phyloP scores from a whole-genome alignment of 495 filamentous ascomycete genomes.

The Xylaria bambusicola region DNA sequence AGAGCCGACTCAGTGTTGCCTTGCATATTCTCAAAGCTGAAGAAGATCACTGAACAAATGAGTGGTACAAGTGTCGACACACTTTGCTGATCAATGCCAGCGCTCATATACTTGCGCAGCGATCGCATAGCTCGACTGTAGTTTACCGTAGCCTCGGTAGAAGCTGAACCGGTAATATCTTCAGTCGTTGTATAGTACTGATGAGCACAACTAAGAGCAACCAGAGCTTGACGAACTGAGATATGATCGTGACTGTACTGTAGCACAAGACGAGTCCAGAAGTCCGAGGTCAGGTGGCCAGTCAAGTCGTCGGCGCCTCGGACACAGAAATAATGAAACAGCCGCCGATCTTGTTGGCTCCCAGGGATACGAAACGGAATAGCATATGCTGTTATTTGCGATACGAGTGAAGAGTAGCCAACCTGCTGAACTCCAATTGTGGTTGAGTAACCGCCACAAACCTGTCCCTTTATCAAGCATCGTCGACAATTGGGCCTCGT shows the following conservation, averaged over 20 bases:
- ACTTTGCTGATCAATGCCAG: slow-evolving; percentile 3
- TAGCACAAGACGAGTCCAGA: slow-evolving; percentile 45
- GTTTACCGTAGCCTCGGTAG: slow-evolving; percentile 5
- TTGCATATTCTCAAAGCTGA: slow-evolving; percentile 33
- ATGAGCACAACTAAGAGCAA: slow-evolving; percentile 41
- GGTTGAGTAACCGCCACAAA: slow-evolving; percentile 11
- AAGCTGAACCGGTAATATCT: not conserved
- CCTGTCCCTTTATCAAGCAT: slow-evolving; percentile 1
- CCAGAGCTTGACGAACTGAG: slow-evolving; percentile 44
- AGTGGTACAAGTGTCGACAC: slow-evolving; percentile 30
- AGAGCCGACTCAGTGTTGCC: slow-evolving; percentile 30
- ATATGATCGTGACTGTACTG: slow-evolving; percentile 41
- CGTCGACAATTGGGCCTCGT: slow-evolving; percentile 12
- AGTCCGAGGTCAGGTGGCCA: slow-evolving; percentile 41
- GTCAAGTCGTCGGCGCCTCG: slow-evolving; percentile 37
- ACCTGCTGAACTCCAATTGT: not conserved
- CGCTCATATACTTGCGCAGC: slow-evolving; percentile 16
- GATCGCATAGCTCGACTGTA: slow-evolving; percentile 19
- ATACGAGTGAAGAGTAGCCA: not conserved
- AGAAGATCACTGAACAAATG: slow-evolving; percentile 39
- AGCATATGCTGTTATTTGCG: slow-evolving; percentile 31
- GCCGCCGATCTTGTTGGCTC: slow-evolving; percentile 37
- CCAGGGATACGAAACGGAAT: slow-evolving; percentile 37
- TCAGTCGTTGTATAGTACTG: slow-evolving; percentile 16
- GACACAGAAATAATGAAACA: slow-evolving; percentile 41